phyloP scores from a whole-genome alignment of 2,329 filamentous ascomycete species.

The Botrytis medusae region DNA sequence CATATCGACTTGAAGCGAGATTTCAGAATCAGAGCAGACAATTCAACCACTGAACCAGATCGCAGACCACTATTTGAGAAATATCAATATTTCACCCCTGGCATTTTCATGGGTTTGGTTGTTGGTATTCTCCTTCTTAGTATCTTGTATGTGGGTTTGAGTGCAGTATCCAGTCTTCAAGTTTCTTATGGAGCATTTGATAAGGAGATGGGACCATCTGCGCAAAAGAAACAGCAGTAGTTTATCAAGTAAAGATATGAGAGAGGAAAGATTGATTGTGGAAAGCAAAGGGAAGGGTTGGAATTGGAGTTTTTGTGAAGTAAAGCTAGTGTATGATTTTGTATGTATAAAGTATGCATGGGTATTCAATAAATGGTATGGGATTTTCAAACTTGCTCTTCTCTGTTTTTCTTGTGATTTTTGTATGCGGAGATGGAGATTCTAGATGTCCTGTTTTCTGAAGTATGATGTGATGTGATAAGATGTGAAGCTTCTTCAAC shows the following conservation, averaged over 20 bases:
- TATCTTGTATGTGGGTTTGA: slow-evolving; percentile 77
- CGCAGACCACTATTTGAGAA: slow-evolving; percentile 74
- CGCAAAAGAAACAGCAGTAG: slow-evolving; percentile 76
- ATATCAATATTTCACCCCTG: slow-evolving; percentile 91
- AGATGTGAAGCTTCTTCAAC: too few relatives aligned
- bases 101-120: slow-evolving; percentile 84
- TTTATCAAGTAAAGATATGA: background rate
- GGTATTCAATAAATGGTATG: slow-evolving; percentile 10
- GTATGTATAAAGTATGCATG: slow-evolving; percentile 21
- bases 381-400: background rate
- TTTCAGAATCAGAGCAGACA: slow-evolving; percentile 40
- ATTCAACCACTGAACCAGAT: slow-evolving; percentile 47
- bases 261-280: background rate
- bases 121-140: slow-evolving; percentile 68
- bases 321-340: slow-evolving; percentile 14
- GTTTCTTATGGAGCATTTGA: slow-evolving; percentile 95
- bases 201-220: slow-evolving; percentile 88
- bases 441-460: background rate
- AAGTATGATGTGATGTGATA: background rate
- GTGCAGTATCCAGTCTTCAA: slow-evolving; percentile 74
- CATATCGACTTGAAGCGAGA: slow-evolving; percentile 74
- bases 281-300: slow-evolving; percentile 6
- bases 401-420: background rate
- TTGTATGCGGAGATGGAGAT: background rate
- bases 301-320: slow-evolving; percentile 10